phyloP scores from a whole-genome alignment of 2,329 filamentous ascomycete species.

The Mycogone perniciosa region DNA sequence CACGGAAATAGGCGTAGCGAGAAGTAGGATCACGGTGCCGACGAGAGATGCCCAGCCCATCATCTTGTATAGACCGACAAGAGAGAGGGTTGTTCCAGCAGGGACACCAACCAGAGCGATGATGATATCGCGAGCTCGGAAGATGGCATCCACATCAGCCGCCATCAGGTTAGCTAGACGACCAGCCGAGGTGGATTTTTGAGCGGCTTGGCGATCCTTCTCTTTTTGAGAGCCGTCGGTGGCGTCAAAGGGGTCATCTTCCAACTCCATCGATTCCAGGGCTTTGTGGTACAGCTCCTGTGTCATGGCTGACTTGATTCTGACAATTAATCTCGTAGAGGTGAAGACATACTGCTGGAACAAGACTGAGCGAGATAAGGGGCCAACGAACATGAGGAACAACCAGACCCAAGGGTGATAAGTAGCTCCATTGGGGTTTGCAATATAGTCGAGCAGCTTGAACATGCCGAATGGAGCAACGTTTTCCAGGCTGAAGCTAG shows the following conservation, averaged over 20 bases:
- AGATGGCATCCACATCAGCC: constrained; percentile 51
- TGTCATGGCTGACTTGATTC: constrained; percentile 50
- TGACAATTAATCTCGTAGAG: constrained; percentile 49
- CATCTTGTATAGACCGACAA: constrained; percentile 48
- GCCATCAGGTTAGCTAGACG: constrained; percentile 52
- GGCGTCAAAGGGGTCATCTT: constrained; percentile 45
- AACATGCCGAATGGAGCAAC: constrained; percentile 49
- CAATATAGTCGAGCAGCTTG: constrained; percentile 45
- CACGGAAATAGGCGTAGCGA: constrained; percentile 44
- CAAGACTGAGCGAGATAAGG: constrained; percentile 39
- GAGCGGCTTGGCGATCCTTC: constrained; percentile 21
- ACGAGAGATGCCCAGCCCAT: constrained; percentile 51
- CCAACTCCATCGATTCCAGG: constrained; percentile 49
- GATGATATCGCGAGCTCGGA: constrained; percentile 44
- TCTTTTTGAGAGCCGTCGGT: constrained; percentile 20
- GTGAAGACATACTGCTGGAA: constrained; percentile 54
- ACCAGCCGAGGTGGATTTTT: constrained; percentile 40
- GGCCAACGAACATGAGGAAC: constrained; percentile 46
- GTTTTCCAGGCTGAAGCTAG: constrained; percentile 39
- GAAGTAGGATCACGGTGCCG: constrained; percentile 41
- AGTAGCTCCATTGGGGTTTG: constrained; percentile 36
- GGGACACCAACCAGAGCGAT: constrained; percentile 40
- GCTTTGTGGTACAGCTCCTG: constrained; percentile 53
- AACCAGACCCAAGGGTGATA: constrained; percentile 49
- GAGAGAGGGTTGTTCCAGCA: constrained; percentile 39